Evolutionary conservation across 345 rosid genomes (phyloP).

Genomic region (Conringia planisiliqua): DNA sequence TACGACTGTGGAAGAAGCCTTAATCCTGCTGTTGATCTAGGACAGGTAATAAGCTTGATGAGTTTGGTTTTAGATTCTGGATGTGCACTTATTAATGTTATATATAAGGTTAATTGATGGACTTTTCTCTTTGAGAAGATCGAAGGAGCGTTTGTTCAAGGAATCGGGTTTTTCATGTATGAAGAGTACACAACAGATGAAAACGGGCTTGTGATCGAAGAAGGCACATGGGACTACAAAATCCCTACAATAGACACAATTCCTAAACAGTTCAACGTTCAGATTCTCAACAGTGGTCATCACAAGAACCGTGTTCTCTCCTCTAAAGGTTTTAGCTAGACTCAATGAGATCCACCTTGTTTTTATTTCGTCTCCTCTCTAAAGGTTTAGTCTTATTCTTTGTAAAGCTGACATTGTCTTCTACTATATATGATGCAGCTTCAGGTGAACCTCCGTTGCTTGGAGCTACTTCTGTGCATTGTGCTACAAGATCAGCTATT

Average conservation of each 20-base stretch:
- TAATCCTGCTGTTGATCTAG: conserved; percentile 93
- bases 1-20: conserved; percentile 45
- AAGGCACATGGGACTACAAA: conserved; percentile 89
- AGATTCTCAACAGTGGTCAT: conserved; percentile 72
- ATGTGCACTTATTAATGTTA: conserved; percentile 11
- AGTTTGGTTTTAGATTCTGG: neutral
- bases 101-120: neutral
- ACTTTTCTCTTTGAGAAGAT: conserved; percentile 41
- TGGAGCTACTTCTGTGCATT: conserved; percentile 73
- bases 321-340: conserved; percentile 56
- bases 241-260: conserved; percentile 84
- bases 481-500: conserved; percentile 77
- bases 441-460: conserved; percentile 95
- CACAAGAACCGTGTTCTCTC: conserved; percentile 74
- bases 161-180: conserved; percentile 84
- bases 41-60: conserved; percentile 63
- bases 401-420: neutral
- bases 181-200: conserved; percentile 78
- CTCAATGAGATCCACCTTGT: neutral
- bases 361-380: neutral
- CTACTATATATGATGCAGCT: conserved; percentile 41
- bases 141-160: conserved; percentile 94
- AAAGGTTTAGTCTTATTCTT: neutral
- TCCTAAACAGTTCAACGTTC: conserved; percentile 76
- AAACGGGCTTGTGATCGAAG: conserved; percentile 60